Base-by-base conservation (phyloP, 163 green algal species). In the Chlorella variabilis region DNA sequence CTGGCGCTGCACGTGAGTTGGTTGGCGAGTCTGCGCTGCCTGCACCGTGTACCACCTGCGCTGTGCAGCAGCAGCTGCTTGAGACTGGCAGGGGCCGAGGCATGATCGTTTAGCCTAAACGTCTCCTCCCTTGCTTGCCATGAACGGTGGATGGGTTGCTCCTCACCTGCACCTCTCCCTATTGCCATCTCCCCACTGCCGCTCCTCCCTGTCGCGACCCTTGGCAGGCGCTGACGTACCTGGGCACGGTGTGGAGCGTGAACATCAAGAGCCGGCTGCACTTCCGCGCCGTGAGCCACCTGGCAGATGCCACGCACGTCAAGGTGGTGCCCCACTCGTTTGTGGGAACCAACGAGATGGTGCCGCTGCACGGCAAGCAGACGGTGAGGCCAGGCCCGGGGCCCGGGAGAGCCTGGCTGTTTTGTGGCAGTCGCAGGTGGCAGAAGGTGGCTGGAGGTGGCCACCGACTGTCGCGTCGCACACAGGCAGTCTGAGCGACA, bases 171-270 rank as follows among this genome's bases (percentile, higher is more conserved):
- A n/a, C n/a, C n/a, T n/a, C n/a, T n/a, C n/a, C n/a, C n/a, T n/a
- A n/a, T n/a, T n/a, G n/a, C n/a, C n/a, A n/a, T n/a, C n/a, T n/a
- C n/a, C n/a, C n/a, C n/a, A n/a, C n/a, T n/a, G n/a, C n/a, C n/a
- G n/a, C n/a, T n/a, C n/a, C n/a, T 11, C 41, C 38, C 59, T 45
- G 21, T 38, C 1, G 29, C 54, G 23, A 63, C 54, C 27, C 62
- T 20, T n/a, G 89, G 54, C 87, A 95, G 58, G 82, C 92, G 4
- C 85, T 96, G 8, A 42, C 84, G 2, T 85, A 92, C 36, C 85
- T 97, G 71, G 89, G 92, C 51, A 91, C 87, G 0, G 84, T 95
- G 39, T 98, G 94, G 94, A 93, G 80, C 65, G 87, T 94, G 15
- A 45, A 82, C 0, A 78, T 95, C 58, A 88, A 86, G 27, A 86